These are phyloP conservation scores for Acacia pycnantha DNA, from an alignment of 331 rosid genomes.

Conservation along the genomic window DNA sequence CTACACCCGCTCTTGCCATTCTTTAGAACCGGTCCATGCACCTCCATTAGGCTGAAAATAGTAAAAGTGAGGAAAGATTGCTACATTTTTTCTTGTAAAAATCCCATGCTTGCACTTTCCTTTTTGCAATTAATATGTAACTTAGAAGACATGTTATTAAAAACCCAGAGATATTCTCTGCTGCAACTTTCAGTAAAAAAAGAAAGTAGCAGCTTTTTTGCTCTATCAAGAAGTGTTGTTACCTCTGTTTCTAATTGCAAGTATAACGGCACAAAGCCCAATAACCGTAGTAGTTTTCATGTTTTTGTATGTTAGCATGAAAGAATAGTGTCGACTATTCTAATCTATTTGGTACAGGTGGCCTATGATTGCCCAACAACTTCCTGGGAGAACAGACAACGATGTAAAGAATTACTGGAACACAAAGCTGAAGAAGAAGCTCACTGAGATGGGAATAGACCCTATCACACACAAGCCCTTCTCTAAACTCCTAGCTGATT, in stretches of 20 bases:
- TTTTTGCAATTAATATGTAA: not conserved
- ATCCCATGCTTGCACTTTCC: not conserved
- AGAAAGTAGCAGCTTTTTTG: not conserved
- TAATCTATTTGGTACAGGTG: conserved; percentile 49
- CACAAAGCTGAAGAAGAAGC: conserved; percentile 79
- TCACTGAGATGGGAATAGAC: conserved; percentile 82
- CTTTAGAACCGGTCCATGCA: not conserved
- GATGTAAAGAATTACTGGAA: conserved; percentile 92
- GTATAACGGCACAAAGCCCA: not conserved
- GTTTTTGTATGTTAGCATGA: conserved; percentile 4
- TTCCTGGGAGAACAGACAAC: conserved; percentile 88
- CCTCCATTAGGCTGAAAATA: not conserved
- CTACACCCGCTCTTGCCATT: not conserved
- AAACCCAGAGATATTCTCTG: not conserved
- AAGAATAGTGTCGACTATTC: conserved; percentile 10
- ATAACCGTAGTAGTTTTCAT: not conserved
- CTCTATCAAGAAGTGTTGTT: not conserved
- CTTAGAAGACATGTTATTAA: not conserved
- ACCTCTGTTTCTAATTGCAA: not conserved
- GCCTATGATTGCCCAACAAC: conserved; percentile 90
- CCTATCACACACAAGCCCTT: conserved; percentile 89
- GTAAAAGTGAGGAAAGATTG: not conserved
- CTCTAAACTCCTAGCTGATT: conserved; percentile 77
- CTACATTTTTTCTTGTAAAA: not conserved
- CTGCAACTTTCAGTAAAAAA: not conserved